phyloP scores from a whole-genome alignment of 1,284 basidiomycete genomes.

The Melampsora larici-populina region DNA sequence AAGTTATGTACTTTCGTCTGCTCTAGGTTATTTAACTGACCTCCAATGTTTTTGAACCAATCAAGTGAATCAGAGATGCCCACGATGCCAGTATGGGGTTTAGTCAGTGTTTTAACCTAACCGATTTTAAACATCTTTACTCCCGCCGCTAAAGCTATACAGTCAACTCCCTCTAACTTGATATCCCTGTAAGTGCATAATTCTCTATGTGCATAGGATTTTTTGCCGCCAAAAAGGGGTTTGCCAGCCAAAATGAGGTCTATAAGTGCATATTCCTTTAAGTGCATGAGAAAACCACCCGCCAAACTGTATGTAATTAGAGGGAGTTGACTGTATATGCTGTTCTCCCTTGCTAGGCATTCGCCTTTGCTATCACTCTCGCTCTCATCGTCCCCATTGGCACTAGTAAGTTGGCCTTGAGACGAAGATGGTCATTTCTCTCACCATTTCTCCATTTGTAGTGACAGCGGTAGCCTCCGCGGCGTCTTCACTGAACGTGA shows the following conservation, averaged over 20 bases:
- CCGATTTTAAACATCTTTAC: background rate
- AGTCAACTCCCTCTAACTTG: too few species aligned
- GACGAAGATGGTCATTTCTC: background rate
- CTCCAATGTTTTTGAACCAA: background rate
- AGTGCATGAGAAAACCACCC: too few species aligned
- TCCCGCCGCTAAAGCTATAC: too few species aligned
- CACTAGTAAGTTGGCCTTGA: constrained; percentile 1
- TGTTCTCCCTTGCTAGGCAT: too few species aligned
- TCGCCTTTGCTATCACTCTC: background rate
- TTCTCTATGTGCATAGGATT: too few species aligned
- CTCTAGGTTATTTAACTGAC: background rate
- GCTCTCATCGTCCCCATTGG: constrained; percentile 35
- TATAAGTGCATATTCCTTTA: too few species aligned
- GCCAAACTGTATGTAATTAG: too few species aligned
- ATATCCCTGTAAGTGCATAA: too few species aligned
- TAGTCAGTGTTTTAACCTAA: constrained; percentile 9
- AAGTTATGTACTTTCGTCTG: background rate
- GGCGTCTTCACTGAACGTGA: constrained; percentile 26
- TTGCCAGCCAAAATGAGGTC: too few species aligned
- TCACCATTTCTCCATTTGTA: background rate
- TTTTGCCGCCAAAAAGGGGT: too few species aligned
- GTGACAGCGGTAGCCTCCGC: constrained; percentile 29
- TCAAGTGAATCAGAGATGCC: constrained; percentile 16
- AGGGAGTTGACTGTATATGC: too few species aligned
- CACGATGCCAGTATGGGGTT: constrained; percentile 34